Evolutionary conservation across 192 early-diverging fungal genomes (phyloP), one percentile per base, ranked within the genome.

Genomic region (Rhizoclosmatium sp.): DNA sequence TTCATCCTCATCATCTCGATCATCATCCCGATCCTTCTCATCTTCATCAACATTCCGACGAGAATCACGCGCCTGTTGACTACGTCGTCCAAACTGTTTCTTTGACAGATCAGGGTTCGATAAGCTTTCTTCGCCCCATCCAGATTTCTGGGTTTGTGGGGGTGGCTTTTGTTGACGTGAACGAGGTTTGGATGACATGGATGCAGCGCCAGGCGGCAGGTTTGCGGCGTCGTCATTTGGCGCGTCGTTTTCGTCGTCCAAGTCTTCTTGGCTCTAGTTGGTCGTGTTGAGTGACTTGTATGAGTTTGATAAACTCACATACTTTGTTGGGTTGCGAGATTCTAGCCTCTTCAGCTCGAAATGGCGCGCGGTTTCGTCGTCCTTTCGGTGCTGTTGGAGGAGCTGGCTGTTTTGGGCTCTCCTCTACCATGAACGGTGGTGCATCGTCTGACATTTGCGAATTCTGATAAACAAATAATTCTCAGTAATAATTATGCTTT

Each of bases 41-140:
- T 44, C 59, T 19, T 47, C 44, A 7, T 60, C 58, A 12, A 39
- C 14, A 48, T 16, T 59, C 56, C 23, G 48, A 3, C 21, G 41
- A 16, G n/a, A 47, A 19, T 75, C 42, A 23, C 31, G 46, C 14
- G 45, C 41, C 14, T 21, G 21, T 44, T 31, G n/a, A 41, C 45
- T 75, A 3, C 73, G 56, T n/a, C 76, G 42, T 31, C 23, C 61
- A 10, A 46, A 47, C 44, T 19, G 46, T 59, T 47, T 42, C 41
- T 45, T 21, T 9, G n/a, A 14, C 0, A 19, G 46, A 2, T 75
- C 42, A 14, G 72, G 16, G 64, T 76, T 47, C 10, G 9, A 7
- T 19, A 72, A 10, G 47, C 66, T 68, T 23, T 76, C 67, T 67
- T 76, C 67, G n/a, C 75, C 62, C 62, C 75, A 76, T n/a, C 75